Evolutionary conservation across 768 basidiomycete species (phyloP).

Genomic region (Naematelia aurantialba): DNA sequence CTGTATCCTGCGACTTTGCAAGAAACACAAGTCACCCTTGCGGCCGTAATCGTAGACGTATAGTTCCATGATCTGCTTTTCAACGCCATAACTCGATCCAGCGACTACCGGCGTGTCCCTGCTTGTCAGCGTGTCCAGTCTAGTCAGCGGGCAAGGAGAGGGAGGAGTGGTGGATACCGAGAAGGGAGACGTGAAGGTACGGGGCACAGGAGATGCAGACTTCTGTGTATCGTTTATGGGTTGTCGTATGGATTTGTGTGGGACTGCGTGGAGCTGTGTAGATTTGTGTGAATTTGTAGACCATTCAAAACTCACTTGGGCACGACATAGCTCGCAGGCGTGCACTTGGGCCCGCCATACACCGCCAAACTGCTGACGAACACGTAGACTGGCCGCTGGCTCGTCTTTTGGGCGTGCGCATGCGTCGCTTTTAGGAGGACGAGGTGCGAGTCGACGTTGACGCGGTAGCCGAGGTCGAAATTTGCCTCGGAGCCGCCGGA

Average conservation of each 20-base stretch:
- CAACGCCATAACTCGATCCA: slow-evolving; percentile 47
- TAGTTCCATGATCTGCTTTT: slow-evolving; percentile 48
- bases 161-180: background rate
- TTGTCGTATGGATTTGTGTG: background rate
- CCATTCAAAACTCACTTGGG: slow-evolving; percentile 46
- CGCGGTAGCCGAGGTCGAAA: slow-evolving; percentile 57
- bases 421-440: slow-evolving; percentile 42
- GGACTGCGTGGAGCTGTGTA: background rate
- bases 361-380: slow-evolving; percentile 48
- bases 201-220: too few species aligned
- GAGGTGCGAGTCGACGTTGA: slow-evolving; percentile 50
- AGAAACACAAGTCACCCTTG: slow-evolving; percentile 30
- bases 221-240: background rate
- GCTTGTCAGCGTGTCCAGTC: background rate
- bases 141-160: background rate
- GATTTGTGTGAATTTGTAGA: too few species aligned
- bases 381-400: slow-evolving; percentile 43
- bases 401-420: slow-evolving; percentile 17
- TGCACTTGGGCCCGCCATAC: slow-evolving; percentile 46
- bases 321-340: slow-evolving; percentile 39
- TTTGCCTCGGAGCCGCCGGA: slow-evolving; percentile 62
- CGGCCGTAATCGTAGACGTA: slow-evolving; percentile 50
- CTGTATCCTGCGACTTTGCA: background rate
- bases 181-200: too few species aligned
- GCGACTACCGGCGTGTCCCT: slow-evolving; percentile 48